phyloP scores from a whole-genome alignment of 495 filamentous ascomycete genomes.

The Hypoxylon perforatum region DNA sequence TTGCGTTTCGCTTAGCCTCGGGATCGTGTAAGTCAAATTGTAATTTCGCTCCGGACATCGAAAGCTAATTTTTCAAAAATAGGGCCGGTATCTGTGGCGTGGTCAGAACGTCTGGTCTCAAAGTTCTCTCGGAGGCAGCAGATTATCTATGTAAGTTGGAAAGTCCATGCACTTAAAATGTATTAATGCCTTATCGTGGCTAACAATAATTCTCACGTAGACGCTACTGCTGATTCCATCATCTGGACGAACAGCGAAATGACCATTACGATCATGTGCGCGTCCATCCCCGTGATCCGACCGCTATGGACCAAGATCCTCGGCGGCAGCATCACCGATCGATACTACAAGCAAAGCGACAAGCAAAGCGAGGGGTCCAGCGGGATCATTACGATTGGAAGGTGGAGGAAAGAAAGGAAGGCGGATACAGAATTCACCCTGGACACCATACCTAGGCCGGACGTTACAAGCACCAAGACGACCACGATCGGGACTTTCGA shows the following conservation, averaged over 20 bases:
- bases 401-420: conserved; percentile 2
- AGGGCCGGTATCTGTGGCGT: conserved; percentile 29
- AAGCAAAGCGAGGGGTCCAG: conserved; percentile 16
- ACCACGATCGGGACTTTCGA: conserved; percentile 8
- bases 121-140: conserved; percentile 6
- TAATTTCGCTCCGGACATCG: background rate
- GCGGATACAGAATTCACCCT: conserved; percentile 9
- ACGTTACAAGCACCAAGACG: conserved; percentile 8
- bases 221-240: conserved; percentile 18
- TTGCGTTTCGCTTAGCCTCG: conserved; percentile 60
- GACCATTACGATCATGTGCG: conserved; percentile 43
- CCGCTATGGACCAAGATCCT: conserved; percentile 18
- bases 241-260: conserved; percentile 39
- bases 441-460: conserved; percentile 19
- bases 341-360: conserved; percentile 15
- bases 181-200: background rate
- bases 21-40: conserved; percentile 55
- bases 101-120: conserved; percentile 15
- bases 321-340: conserved; percentile 3
- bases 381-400: conserved; percentile 19
- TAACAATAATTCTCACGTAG: conserved; percentile 1
- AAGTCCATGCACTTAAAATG: background rate
- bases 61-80: background rate
- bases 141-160: conserved; percentile 28
- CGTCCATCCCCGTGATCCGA: conserved; percentile 39